These are phyloP conservation scores for Lentinus brumalis DNA, from an alignment of 768 basidiomycete species.

Conservation along the genomic window DNA sequence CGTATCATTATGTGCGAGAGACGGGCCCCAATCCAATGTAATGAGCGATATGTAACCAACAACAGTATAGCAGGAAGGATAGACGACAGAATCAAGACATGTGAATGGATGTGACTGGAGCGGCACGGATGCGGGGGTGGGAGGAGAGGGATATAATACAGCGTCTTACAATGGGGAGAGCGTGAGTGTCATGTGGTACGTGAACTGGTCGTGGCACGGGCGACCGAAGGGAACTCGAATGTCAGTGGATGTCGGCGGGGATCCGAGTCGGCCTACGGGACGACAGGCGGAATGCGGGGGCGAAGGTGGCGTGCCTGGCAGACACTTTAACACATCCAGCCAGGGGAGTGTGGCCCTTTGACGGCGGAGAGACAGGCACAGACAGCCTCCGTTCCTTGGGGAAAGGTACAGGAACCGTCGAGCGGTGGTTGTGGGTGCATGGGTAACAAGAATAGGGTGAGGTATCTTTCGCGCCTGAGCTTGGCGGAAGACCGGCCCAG, in stretches of 20 bases:
- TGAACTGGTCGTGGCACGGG: background rate
- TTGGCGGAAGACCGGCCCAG: conserved; percentile 1
- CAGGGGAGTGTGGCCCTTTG: background rate
- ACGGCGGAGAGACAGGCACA: background rate
- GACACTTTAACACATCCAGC: background rate
- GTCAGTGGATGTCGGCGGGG: background rate
- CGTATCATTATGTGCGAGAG: too few species aligned
- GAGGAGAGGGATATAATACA: background rate
- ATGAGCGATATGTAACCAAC: background rate
- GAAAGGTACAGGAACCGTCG: conserved; percentile 1
- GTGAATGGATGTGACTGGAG: background rate
- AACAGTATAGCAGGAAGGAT: background rate
- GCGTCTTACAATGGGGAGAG: background rate
- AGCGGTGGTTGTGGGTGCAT: conserved; percentile 4
- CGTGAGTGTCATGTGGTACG: background rate
- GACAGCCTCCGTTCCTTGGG: background rate
- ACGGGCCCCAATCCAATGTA: too few species aligned
- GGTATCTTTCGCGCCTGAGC: background rate
- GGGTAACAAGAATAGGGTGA: background rate
- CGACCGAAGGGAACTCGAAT: background rate
- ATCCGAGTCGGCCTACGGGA: background rate
- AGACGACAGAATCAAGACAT: background rate
- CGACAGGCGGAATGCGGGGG: background rate
- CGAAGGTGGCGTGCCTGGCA: background rate
- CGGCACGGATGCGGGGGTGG: background rate